These are phyloP conservation scores for Cryoendolithus antarcticus DNA, from an alignment of 2,329 filamentous ascomycete genomes.

Conservation along the genomic window DNA sequence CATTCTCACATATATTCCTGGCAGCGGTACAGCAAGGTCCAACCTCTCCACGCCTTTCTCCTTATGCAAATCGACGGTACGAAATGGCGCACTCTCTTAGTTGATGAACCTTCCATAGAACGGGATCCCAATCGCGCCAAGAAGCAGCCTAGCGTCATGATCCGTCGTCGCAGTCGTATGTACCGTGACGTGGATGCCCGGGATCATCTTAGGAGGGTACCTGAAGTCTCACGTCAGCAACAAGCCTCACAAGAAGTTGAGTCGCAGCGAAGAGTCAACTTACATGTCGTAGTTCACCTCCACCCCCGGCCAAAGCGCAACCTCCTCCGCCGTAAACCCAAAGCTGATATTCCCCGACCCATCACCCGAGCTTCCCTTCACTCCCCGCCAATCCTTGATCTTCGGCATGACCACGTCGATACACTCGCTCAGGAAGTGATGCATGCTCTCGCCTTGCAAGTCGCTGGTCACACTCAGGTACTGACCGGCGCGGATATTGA, in stretches of 20 bases:
- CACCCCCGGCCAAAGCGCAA: constrained; percentile 82
- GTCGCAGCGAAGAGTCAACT: constrained; percentile 28
- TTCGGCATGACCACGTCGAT: constrained; percentile 82
- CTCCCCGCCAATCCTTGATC: constrained; percentile 90
- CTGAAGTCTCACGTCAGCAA: constrained; percentile 28
- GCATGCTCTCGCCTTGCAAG: constrained; percentile 66
- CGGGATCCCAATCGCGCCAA: constrained; percentile 61
- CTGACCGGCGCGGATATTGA: constrained; percentile 59
- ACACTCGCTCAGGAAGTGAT: constrained; percentile 82
- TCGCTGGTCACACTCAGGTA: constrained; percentile 65
- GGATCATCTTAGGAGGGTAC: constrained; percentile 62
- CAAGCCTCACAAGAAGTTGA: neutral
- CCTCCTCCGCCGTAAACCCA: constrained; percentile 62
- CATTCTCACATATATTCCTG: too few species aligned
- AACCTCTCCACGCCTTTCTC: too few species aligned
- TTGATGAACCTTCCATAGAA: constrained; percentile 65
- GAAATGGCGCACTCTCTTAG: constrained; percentile 18
- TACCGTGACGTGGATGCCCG: constrained; percentile 70
- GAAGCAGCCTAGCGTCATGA: constrained; percentile 66
- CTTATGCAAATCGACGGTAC: too few species aligned
- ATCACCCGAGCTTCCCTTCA: constrained; percentile 68
- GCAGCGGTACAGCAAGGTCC: too few species aligned
- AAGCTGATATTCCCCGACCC: constrained; percentile 76
- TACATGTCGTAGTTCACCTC: constrained; percentile 88
- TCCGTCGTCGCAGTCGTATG: constrained; percentile 78